A percentile compares a stretch with the other conserved stretches of the same genome.
phyloP scores from a whole-genome alignment of 148 eudicot genomes.

The Camellia sinensis region DNA sequence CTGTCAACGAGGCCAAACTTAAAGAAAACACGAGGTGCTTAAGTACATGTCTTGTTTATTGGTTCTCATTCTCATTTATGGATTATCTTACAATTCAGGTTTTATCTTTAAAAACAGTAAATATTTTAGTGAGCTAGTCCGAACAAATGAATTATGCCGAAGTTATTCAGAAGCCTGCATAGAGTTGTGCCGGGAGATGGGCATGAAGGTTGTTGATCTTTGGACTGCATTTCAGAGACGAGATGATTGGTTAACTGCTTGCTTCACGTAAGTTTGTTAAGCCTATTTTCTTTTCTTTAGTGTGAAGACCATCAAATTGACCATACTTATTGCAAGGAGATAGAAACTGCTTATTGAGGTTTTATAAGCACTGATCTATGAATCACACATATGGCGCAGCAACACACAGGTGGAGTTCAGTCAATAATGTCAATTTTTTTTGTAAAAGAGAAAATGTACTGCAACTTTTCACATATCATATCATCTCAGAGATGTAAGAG shows the following conservation, averaged over 20 bases:
- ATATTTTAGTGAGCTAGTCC: constrained; percentile 53
- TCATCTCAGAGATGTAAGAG: neutral
- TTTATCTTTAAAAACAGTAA: constrained; percentile 33
- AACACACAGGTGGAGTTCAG: too few species aligned
- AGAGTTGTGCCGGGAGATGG: constrained; percentile 68
- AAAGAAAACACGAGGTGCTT: constrained; percentile 54
- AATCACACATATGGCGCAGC: too few species aligned
- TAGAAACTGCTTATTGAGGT: neutral
- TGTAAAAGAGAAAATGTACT: neutral
- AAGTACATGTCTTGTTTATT: constrained; percentile 9
- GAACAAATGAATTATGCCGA: constrained; percentile 81
- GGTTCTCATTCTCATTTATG: neutral
- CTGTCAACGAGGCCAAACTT: constrained; percentile 69
- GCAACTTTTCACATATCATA: neutral
- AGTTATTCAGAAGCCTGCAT: constrained; percentile 82
- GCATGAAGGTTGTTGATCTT: constrained; percentile 73
- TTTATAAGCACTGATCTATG: neutral
- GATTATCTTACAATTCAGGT: constrained; percentile 20
- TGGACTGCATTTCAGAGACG: constrained; percentile 77
- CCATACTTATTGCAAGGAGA: neutral
- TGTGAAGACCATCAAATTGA: neutral
- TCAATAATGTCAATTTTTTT: too few species aligned
- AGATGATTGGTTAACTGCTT: constrained; percentile 70
- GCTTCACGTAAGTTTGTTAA: constrained; percentile 70
- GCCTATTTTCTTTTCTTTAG: neutral